Base-by-base conservation (phyloP, 768 basidiomycete genomes). In the Hygrophorus russula region DNA sequence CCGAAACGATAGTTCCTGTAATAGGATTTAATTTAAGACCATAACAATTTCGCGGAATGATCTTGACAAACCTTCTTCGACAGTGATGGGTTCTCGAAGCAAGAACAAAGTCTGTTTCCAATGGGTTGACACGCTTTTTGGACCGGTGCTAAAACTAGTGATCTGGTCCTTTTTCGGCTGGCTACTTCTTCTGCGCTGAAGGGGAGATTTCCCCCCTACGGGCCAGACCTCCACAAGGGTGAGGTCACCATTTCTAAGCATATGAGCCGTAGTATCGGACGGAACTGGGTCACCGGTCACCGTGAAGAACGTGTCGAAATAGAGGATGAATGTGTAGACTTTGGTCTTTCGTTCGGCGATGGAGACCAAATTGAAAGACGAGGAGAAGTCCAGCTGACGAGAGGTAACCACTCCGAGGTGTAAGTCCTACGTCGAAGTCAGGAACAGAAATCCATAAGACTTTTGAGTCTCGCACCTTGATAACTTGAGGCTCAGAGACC, bases 71-170 rank as follows among this genome's bases (percentile, higher is more conserved):
- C 88, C 88, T 67, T 86, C 80, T 3, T 74, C 70, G 1, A 86
- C 78, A n/a, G 60, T 55, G 41, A 97, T 74, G 0, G 89, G 85
- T 44, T 91, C 78, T 36, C 74, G 67, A 45, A 99, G 68, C 51
- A 98, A 60, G 62, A 99, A 96, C 2, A 90, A 53, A 0, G 94
- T 91, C 57, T 99, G 94, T 58, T 91, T 92, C 94, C 94, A 98
- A 59, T 99, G 94, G 19, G 93, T 98, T 8, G 88, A 78, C 17
- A 76, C 75, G 45, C 87, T 92, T 52, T 65, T 65, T 8, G 94
- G 92, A 0, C 94, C 89, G 0, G 94, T 98, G 52, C 88, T 93
- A 62, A 99, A 88, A 58, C 84, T 88, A 5, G 72, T 76, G 6
- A 78, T 65, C 30, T 63, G 66, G 45, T 70, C 69, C 47, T 66